Evolutionary conservation across 1,284 basidiomycete genomes (phyloP).

Genomic region (Irpex rosettiformis): DNA sequence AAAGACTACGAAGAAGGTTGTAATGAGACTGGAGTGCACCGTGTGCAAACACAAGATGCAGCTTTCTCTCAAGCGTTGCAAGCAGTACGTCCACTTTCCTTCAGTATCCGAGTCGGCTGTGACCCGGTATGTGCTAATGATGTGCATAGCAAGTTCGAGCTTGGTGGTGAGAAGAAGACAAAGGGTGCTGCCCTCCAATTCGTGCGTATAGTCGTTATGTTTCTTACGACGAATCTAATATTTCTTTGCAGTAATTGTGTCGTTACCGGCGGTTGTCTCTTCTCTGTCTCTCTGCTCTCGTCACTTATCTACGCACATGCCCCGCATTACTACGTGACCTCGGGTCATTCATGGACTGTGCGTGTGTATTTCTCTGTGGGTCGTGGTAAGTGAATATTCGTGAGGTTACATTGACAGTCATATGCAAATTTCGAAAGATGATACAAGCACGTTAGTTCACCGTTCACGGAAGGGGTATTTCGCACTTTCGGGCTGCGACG

Average conservation of each 20-base stretch:
- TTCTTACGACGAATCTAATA: no score
- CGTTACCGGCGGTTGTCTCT: slow-evolving; percentile 15
- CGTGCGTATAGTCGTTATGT: slow-evolving; percentile 52
- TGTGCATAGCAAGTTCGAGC: slow-evolving; percentile 84
- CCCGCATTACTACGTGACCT: slow-evolving; percentile 15
- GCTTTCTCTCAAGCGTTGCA: slow-evolving; percentile 96
- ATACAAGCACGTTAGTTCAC: no score
- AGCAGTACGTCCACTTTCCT: slow-evolving; percentile 67
- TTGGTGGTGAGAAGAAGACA: slow-evolving; percentile 99
- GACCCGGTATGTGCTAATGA: not conserved
- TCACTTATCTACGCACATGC: slow-evolving; percentile 19
- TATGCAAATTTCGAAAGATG: no score
- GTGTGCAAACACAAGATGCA: slow-evolving; percentile 99
- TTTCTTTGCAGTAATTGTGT: slow-evolving; percentile 27
- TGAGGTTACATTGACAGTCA: no score
- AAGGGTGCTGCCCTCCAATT: slow-evolving; percentile 93
- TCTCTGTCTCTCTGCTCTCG: slow-evolving; percentile 15
- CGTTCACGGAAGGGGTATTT: no score
- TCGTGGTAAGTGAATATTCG: no score
- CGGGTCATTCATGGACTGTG: not conserved
- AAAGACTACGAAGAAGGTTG: slow-evolving; percentile 99
- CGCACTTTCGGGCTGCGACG: no score
- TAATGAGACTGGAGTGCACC: slow-evolving; percentile 96
- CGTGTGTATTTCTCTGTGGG: not conserved
- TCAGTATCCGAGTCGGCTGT: not conserved